Evolutionary conservation across 2,329 filamentous ascomycete genomes (phyloP).

Genomic region (Davidsoniella eucalypti): DNA sequence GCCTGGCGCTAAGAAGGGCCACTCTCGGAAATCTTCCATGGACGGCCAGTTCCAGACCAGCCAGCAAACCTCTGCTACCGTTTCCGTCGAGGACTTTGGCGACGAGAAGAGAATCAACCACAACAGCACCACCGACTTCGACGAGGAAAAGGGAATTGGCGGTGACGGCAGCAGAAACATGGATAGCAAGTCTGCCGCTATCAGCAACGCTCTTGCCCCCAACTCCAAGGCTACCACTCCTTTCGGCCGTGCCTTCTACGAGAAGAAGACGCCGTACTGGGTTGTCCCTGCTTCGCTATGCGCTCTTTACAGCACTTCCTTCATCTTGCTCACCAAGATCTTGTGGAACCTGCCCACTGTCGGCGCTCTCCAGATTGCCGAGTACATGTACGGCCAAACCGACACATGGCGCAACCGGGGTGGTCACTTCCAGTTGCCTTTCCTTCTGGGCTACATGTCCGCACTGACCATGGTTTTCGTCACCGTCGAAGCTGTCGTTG

Average conservation of each 20-base stretch:
- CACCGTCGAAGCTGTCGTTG: conserved; percentile 26
- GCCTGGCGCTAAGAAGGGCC: neutral
- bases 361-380: conserved; percentile 30
- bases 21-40: neutral
- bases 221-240: conserved; percentile 18
- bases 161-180: neutral
- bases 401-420: conserved; percentile 12
- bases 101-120: neutral
- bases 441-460: conserved; percentile 26
- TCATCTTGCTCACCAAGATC: conserved; percentile 27
- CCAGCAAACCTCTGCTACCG: conserved; percentile 3
- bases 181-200: conserved; percentile 1
- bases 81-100: neutral
- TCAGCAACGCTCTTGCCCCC: too few species aligned
- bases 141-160: conserved; percentile 1
- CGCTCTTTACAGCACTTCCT: conserved; percentile 32
- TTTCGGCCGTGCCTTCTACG: conserved; percentile 40
- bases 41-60: neutral
- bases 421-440: conserved; percentile 19
- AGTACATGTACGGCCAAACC: conserved; percentile 19
- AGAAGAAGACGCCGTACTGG: conserved; percentile 30
- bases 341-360: conserved; percentile 36
- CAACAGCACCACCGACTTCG: neutral
- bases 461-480: conserved; percentile 26
- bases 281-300: conserved; percentile 32